A percentile compares a stretch with the other conserved stretches of the same genome.
Conservation (phyloP, 148 eudicot genomes). For the Euryodendron excelsum region DNA sequence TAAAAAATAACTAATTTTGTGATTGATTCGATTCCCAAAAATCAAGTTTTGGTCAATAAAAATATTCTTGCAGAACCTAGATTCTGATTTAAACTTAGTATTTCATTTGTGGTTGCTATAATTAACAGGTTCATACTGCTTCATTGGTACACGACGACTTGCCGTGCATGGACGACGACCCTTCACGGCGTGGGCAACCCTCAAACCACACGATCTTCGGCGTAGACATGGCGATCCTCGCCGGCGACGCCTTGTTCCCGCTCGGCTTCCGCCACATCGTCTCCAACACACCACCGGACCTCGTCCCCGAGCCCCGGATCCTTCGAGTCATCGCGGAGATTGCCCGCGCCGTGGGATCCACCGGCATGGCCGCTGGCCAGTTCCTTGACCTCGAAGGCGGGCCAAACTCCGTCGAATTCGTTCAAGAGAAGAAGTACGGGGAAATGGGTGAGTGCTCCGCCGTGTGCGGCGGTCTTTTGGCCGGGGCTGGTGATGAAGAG, state of each 20-base stretch:
- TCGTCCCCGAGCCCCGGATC: conserved; percentile 68
- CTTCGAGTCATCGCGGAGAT: conserved; percentile 72
- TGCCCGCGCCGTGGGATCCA: conserved; percentile 89
- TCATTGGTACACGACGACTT: conserved; percentile 87
- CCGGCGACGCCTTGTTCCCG: conserved; percentile 90
- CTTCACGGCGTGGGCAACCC: conserved; percentile 75
- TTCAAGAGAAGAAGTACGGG: conserved; percentile 85
- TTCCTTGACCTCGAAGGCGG: conserved; percentile 83
- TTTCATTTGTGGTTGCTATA: not conserved
- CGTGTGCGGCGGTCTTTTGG: conserved; percentile 76
- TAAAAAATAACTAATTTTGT: not conserved
- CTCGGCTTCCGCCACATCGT: conserved; percentile 89
- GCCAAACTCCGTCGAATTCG: conserved; percentile 58
- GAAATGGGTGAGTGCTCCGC: conserved; percentile 94
- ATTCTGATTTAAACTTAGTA: no score
- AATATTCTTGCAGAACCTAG: not conserved
- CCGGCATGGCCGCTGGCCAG: conserved; percentile 95
- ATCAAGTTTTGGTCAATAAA: no score
- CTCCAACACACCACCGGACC: conserved; percentile 59
- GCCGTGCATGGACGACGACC: conserved; percentile 95
- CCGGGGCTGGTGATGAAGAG: conserved; percentile 80
- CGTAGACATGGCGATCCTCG: conserved; percentile 86
- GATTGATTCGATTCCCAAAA: no score
- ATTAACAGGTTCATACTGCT: conserved; percentile 78
- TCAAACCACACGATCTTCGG: conserved; percentile 83